These are phyloP conservation scores for Pseudomonodictys pantanalensis DNA, from an alignment of 495 filamentous ascomycete species.

Conservation along the genomic window DNA sequence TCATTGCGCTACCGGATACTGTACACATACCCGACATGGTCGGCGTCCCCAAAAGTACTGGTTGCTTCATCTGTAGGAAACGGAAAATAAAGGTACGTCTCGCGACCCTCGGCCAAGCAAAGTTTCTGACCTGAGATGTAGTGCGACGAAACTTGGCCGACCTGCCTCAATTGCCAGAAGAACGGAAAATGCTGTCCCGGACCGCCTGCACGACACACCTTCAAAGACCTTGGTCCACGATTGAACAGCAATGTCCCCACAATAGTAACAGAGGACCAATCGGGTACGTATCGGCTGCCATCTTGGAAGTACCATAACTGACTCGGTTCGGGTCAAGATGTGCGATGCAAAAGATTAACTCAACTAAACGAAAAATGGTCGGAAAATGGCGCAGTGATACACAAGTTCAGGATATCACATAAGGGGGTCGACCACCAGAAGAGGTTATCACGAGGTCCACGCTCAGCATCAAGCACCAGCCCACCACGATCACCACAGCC, in stretches of 20 bases:
- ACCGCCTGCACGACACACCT: conserved; percentile 23
- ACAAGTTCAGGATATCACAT: conserved; percentile 21
- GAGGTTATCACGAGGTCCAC: conserved; percentile 4
- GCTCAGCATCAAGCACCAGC: not conserved
- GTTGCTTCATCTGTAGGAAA: conserved; percentile 23
- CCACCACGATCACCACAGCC: not conserved
- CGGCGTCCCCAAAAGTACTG: conserved; percentile 28
- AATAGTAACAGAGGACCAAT: not conserved
- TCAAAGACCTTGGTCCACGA: conserved; percentile 20
- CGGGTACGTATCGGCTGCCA: not conserved
- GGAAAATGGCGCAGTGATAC: conserved; percentile 14
- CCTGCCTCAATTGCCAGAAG: conserved; percentile 22
- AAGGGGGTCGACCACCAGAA: conserved; percentile 2
- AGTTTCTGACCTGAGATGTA: not conserved
- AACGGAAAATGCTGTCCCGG: conserved; percentile 24
- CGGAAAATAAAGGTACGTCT: conserved; percentile 26
- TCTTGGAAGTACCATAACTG: not conserved
- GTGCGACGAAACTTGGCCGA: conserved; percentile 28
- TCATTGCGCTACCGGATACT: not conserved
- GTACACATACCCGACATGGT: conserved; percentile 11
- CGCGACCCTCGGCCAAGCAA: not conserved
- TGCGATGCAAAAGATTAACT: conserved; percentile 2
- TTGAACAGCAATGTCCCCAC: not conserved
- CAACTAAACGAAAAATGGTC: conserved; percentile 27
- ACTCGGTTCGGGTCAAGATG: not conserved